A percentile compares a stretch with the other conserved stretches of the same genome.
Evolutionary conservation across 176 grass and related monocot genomes (phyloP).

Genomic region (Chloris gayana): DNA sequence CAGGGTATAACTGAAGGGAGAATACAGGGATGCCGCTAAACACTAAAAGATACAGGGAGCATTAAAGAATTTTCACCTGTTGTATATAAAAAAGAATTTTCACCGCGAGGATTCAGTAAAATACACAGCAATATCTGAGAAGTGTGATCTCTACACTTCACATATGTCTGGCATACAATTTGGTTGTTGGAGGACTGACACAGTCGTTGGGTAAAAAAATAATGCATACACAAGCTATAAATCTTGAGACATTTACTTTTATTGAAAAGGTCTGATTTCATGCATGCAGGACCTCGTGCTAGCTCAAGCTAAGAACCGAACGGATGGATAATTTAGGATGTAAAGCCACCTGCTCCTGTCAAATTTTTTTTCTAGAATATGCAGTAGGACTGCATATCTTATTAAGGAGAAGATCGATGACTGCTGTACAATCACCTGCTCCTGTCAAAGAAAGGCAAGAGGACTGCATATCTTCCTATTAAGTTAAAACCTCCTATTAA

Average conservation of each 20-base stretch:
- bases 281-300: not conserved
- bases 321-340: not conserved
- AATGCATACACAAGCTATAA: not conserved
- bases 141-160: not conserved
- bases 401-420: no score
- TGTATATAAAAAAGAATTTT: not conserved
- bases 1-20: constrained; percentile 6
- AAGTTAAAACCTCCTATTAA: no score
- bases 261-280: not conserved
- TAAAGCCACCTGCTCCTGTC: not conserved
- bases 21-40: not conserved
- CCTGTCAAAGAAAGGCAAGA: no score
- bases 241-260: not conserved
- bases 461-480: no score
- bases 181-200: not conserved
- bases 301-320: not conserved
- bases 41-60: not conserved
- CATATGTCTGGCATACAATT: not conserved
- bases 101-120: not conserved
- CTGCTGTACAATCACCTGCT: no score
- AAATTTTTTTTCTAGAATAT: no score
- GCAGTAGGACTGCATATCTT: no score
- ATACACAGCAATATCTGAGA: not conserved
- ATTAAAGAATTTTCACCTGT: not conserved
- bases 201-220: not conserved